Evolutionary conservation across 495 filamentous ascomycete species (phyloP), one percentile per base, ranked within the genome.

Genomic region (Bacidia gigantensis): DNA sequence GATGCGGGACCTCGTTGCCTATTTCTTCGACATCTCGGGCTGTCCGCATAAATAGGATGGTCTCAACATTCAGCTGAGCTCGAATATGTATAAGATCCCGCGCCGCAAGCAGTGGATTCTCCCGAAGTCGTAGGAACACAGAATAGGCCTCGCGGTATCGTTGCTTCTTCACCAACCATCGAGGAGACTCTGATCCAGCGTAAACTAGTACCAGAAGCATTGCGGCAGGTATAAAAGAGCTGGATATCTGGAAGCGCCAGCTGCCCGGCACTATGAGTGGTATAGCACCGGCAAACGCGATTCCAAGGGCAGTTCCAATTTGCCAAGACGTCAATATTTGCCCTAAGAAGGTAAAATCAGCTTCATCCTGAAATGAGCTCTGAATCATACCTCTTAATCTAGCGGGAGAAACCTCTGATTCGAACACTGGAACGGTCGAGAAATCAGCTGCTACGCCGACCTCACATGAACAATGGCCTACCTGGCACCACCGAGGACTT

Each of bases 61-160:
- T 59, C 53, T 70, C 69, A 9, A 62, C 53, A 43, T 68, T 53
- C 11, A 58, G 24, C 32, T 58, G 56, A 46, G 54, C 54, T 2
- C 32, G 29, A 3, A 58, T 56, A 35, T 42, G 22, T 3, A 46
- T 7, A 2, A 58, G 53, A 48, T 58, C 56, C 17, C 56, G 46
- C 20, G 46, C 21, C 2, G 56, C 56, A 10, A 51, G 41, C 10
- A 58, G 20, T 3, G 53, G 26, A 23, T 43, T 51, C 17, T 39
- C 53, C 2, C 56, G 56, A 21, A 58, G 54, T 21, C 54, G 56
- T 2, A 46, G 29, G 12, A 58, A 24, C 22, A 41, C 35, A 11
- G 10, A 46, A 32, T 58, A 58, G 14, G 56, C 56, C 25, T 58
- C 26, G 3, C 11, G 3, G 18, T 51, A 56, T 1, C 56, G 56